These are phyloP conservation scores for Bullera alba DNA, from an alignment of 768 basidiomycete species.

Conservation along the genomic window DNA sequence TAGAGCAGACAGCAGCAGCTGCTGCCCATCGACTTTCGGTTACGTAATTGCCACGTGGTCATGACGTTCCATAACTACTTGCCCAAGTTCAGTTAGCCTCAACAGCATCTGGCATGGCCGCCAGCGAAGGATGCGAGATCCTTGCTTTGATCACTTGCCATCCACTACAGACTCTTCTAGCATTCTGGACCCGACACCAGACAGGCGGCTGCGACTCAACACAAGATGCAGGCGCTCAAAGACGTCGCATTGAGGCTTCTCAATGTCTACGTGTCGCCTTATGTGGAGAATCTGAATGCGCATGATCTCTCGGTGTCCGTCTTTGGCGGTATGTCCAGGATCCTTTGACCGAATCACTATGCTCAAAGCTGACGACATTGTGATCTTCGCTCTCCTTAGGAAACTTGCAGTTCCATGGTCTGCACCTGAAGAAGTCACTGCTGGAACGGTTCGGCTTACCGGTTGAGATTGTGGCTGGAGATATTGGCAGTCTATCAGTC, in stretches of 20 bases:
- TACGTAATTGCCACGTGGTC: too few relatives aligned
- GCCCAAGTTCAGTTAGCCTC: too few relatives aligned
- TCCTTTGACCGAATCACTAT: constrained; percentile 1
- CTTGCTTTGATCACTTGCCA: too few relatives aligned
- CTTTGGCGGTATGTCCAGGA: constrained; percentile 23
- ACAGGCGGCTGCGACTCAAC: too few relatives aligned
- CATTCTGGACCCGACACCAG: too few relatives aligned
- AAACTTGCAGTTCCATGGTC: constrained; percentile 55
- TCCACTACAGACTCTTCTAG: too few relatives aligned
- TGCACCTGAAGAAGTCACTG: constrained; percentile 85
- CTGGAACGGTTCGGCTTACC: constrained; percentile 93
- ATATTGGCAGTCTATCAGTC: constrained; percentile 38
- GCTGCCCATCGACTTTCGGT: too few relatives aligned
- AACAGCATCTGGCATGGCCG: too few relatives aligned
- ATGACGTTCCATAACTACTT: too few relatives aligned
- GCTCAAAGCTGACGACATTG: constrained; percentile 4
- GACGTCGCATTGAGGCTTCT: constrained; percentile 49
- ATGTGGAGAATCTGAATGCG: constrained; percentile 92
- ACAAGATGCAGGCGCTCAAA: constrained; percentile 36
- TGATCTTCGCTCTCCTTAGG: too few relatives aligned
- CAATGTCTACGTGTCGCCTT: constrained; percentile 85
- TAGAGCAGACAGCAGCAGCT: too few relatives aligned
- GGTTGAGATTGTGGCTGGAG: constrained; percentile 86
- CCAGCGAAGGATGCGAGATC: too few relatives aligned
- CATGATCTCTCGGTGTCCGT: constrained; percentile 81